These are phyloP conservation scores for Sporothrix brunneoviolacea DNA, from an alignment of 2,329 filamentous ascomycete genomes.

Conservation along the genomic window DNA sequence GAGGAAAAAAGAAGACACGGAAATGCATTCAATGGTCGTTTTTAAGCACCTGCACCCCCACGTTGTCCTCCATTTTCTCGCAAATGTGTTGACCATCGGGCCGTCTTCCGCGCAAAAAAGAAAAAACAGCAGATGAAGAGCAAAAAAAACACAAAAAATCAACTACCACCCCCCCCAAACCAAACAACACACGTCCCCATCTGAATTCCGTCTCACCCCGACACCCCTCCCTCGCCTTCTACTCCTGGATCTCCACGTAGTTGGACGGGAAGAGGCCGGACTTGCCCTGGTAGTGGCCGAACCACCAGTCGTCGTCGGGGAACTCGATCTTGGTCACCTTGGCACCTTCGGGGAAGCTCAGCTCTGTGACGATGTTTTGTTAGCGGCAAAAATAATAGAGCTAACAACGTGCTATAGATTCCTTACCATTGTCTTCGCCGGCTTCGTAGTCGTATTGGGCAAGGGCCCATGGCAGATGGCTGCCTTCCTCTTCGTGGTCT, in stretches of 20 bases:
- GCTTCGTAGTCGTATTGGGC: conserved; percentile 96
- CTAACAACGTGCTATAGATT: not conserved
- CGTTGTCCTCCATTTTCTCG: no score
- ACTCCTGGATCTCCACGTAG: conserved; percentile 53
- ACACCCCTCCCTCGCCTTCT: not conserved
- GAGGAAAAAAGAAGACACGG: no score
- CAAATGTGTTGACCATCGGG: no score
- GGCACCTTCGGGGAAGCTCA: conserved; percentile 84
- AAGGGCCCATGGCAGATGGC: conserved; percentile 60
- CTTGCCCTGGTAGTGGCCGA: conserved; percentile 73
- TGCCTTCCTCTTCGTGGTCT: conserved; percentile 29
- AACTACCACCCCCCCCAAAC: not conserved
- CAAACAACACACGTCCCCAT: no score
- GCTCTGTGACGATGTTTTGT: conserved; percentile 44
- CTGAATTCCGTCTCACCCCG: not conserved
- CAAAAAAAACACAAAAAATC: no score
- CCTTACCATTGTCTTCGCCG: conserved; percentile 82
- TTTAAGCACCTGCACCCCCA: no score
- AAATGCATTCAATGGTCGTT: no score
- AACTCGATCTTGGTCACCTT: conserved; percentile 82
- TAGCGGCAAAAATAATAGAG: conserved; percentile 12
- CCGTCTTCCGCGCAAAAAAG: no score
- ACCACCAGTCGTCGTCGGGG: conserved; percentile 98
- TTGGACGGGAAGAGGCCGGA: conserved; percentile 78
- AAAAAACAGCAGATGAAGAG: no score